Evolutionary conservation across 345 rosid genomes (phyloP), one percentile per base, ranked within the genome.

Genomic region (Limnanthes douglasii): DNA sequence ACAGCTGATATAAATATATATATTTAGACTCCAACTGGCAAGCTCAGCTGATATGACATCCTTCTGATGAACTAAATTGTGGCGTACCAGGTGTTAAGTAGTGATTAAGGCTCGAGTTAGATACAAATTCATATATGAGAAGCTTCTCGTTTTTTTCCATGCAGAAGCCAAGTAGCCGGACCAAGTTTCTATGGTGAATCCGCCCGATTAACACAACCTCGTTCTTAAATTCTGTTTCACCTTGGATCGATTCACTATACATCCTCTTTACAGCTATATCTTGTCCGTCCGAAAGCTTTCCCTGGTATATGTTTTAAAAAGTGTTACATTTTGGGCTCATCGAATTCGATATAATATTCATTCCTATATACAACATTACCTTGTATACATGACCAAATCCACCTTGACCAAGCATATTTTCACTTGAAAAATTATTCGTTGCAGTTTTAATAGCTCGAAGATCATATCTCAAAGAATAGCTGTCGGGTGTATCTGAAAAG

Each of bases 81-180:
- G 25, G 29, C 17, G 4, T 18, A 56, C 68, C 43, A 26, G n/a
- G n/a, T n/a, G 56, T 60, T 28, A 64, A 32, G 22, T 45, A 51
- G 28, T 11, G 48, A 40, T 63, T 61, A 45, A 63, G 51, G 55
- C 67, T 63, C 45, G 43, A 52, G 39, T 63, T 62, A 5, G 60
- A 57, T 43, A 63, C 36, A 37, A 42, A 68, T 29, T 68, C 70
- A 15, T 68, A 63, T 6, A 68, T 25, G 21, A 63, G 37, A 49
- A 68, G 59, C 21, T 28, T 53, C 11, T 68, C 64, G 0, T 36
- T 45, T 20, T 42, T 39, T 27, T 62, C 29, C 26, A 62, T 43
- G 57, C 69, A 67, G 16, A 61, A 67, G 1, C 73, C 66, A 0
- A 67, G 29, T 21, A 67, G 62, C 30, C 51, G 51, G 11, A 65